Base-by-base conservation (phyloP, 1,284 basidiomycete genomes). In the Trichosporon sp. region DNA sequence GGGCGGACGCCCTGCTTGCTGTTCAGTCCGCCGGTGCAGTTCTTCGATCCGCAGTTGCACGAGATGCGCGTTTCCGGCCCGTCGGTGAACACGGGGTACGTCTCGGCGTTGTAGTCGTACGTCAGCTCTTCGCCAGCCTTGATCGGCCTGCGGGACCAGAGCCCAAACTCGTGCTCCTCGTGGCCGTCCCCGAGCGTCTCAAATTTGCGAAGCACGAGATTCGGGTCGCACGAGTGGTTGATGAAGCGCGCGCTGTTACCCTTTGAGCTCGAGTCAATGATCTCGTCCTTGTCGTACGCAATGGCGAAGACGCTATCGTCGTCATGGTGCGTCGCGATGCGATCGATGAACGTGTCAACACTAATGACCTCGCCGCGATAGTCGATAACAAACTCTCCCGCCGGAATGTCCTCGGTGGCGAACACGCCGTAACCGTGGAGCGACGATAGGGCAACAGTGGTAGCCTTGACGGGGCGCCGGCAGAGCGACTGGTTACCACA, bases 181-280 rank as follows among this genome's bases (percentile, higher is more conserved):
- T 75, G 73, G 6, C 80, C 81, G 58, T 80, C 79, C 2, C 81
- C 81, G 6, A 81, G 65, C 0, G 76, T 80, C 66, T 78, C 77
- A 64, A 77, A 81, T 70, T 83, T 81, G 32, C 80, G 76, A 13
- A 85, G 81, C 64, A 83, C 80, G 32, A 84, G 75, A 64, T 84
- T 85, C 1, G 84, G 83, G 6, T 75, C 74, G 64, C 84, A 85
- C 2, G 81, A 80, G 71, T 85, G 84, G 73, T 85, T 85, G 74
- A 85, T 83, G 75, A 85, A 86, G 18, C 85, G 74, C 3, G 84
- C 81, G 29, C 82, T 80, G 73, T 85, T 85, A 21, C 85, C 85
- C 29, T 60, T 60, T 15, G 56, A 32, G 56, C 56, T 68, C 77
- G 74, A 68, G 80, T 85, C 85, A 32, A 86, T 80, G 18, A 85